Evolutionary conservation across 2,329 filamentous ascomycete genomes (phyloP), one percentile per base, ranked within the genome.

Genomic region (Penicillium brasilianum): DNA sequence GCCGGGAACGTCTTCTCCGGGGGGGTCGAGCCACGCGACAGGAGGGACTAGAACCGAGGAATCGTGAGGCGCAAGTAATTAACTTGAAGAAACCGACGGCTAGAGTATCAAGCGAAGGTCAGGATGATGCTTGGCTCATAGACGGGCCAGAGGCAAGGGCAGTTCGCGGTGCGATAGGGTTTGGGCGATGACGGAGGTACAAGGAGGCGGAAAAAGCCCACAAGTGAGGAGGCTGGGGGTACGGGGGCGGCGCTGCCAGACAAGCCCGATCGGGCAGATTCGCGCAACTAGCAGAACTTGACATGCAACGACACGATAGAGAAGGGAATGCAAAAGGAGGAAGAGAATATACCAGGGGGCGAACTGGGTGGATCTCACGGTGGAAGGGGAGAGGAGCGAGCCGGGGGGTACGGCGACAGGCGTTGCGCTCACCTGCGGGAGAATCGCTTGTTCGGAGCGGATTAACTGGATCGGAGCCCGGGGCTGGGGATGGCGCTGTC

Each of bases 401-500:
- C 58, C 61, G 59, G 62, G 65, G 64, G 60, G 63, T 66, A 64
- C 64, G 65, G 62, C 63, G 8, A 62, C 60, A 63, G 53, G 60
- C 64, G 55, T 57, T 66, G 60, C 64, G 62, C 56, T 64, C 55
- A 50, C 57, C 57, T 69, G 70, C 67, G 69, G 71, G 71, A 69
- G 69, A 71, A 70, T 76, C 73, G 73, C 74, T 76, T 76, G 74
- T 71, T 74, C 74, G 74, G 73, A 69, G 32, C 73, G 73, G 74
- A 76, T 72, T 65, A 76, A 71, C 70, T 57, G 63, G 56, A 2
- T 55, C 69, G 66, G 70, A 72, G 61, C 58, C 55, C 63, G 67
- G 70, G 73, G 72, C 73, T 74, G 73, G 69, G 64, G 72, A 70
- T 73, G 70, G 72, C 61, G 67, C 65, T 60, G 69, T 59, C 62